Evolutionary conservation across 108 stramenopile species (phyloP).

Genomic region (Poteriospumella lacustris): DNA sequence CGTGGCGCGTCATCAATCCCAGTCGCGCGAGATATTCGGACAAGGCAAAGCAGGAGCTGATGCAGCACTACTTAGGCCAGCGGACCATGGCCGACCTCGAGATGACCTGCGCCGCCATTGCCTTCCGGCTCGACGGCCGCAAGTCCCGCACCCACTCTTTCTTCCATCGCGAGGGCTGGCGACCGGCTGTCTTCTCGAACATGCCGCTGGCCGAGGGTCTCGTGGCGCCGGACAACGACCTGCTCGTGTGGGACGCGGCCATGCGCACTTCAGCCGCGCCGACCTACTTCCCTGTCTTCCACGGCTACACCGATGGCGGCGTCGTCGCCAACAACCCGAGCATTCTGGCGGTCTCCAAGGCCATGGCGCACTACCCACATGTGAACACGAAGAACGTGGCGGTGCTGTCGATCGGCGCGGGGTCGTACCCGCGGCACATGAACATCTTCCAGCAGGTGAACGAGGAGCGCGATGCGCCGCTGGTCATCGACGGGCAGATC

Average conservation of each 20-base stretch:
- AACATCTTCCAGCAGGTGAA: too few species aligned
- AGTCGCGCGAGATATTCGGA: neutral
- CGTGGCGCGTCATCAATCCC: neutral
- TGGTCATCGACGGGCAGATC: too few species aligned
- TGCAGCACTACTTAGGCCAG: neutral
- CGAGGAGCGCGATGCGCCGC: too few species aligned
- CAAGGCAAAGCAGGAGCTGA: neutral
- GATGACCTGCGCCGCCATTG: neutral
- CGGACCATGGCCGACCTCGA: neutral
- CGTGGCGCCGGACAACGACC: neutral
- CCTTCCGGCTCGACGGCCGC: neutral
- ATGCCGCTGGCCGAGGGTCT: neutral
- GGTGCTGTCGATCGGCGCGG: slow-evolving; percentile 28
- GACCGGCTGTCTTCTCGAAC: neutral
- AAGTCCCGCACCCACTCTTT: neutral
- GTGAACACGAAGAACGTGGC: neutral
- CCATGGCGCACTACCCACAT: neutral
- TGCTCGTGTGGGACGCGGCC: slow-evolving; percentile 6
- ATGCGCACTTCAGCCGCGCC: slow-evolving; percentile 33
- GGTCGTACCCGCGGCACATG: neutral
- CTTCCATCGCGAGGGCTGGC: neutral
- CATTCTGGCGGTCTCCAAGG: slow-evolving; percentile 19
- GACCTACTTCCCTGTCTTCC: slow-evolving; percentile 20
- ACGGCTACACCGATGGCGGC: slow-evolving; percentile 32
- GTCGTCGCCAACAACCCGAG: slow-evolving; percentile 28